These are phyloP conservation scores for Aspergillus neoniger DNA, from an alignment of 2,329 filamentous ascomycete genomes.

Conservation along the genomic window DNA sequence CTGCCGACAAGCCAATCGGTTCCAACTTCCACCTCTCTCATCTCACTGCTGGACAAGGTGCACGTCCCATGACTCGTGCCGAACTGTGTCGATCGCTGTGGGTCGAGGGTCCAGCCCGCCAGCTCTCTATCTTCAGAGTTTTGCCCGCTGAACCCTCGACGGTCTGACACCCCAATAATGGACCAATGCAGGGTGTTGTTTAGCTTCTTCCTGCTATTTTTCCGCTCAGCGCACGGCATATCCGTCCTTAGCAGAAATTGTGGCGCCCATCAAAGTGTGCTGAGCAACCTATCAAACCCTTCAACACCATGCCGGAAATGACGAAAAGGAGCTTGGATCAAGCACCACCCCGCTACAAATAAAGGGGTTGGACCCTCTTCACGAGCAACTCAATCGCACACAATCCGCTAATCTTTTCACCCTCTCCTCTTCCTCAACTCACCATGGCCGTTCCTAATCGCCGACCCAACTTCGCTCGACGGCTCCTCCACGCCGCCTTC, in stretches of 20 bases:
- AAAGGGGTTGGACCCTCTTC: constrained; percentile 1
- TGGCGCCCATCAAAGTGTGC: background rate
- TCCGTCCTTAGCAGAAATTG: background rate
- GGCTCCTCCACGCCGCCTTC: constrained; percentile 27
- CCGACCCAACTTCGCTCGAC: constrained; percentile 17
- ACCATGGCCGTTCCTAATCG: background rate
- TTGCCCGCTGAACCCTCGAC: background rate
- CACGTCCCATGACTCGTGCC: constrained; percentile 4
- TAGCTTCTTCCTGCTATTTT: background rate
- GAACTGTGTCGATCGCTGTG: constrained; percentile 8
- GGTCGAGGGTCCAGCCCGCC: constrained; percentile 6
- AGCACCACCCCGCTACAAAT: background rate
- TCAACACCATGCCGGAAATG: background rate
- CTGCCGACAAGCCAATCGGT: background rate
- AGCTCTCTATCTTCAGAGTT: background rate
- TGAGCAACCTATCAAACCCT: background rate
- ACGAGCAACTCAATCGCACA: background rate
- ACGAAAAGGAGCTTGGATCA: background rate
- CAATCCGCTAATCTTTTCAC: too few species aligned
- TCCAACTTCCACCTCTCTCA: background rate
- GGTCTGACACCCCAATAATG: background rate
- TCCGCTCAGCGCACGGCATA: background rate
- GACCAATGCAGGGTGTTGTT: background rate
- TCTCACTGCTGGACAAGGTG: background rate
- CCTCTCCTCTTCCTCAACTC: background rate